A percentile compares a stretch with the other conserved stretches of the same genome.
phyloP scores from a whole-genome alignment of 306 rosid genomes.

The Trifolium pratense region DNA sequence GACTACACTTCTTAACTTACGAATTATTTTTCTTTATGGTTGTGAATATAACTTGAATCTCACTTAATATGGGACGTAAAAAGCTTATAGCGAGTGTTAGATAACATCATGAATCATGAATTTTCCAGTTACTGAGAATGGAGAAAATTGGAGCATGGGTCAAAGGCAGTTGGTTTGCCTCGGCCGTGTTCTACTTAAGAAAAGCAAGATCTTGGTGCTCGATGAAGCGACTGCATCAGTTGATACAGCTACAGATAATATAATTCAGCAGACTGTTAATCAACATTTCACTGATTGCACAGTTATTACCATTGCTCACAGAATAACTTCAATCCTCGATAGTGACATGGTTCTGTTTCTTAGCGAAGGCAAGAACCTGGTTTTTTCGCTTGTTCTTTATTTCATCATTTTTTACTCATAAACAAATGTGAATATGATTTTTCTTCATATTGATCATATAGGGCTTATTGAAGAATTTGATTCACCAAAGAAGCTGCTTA shows the following conservation, averaged over 20 bases:
- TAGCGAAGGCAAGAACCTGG: slow-evolving; percentile 48
- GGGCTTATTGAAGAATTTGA: slow-evolving; percentile 50
- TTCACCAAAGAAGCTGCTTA: slow-evolving; percentile 47
- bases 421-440: slow-evolving; percentile 15
- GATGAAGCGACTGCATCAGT: slow-evolving; percentile 66
- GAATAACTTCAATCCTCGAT: slow-evolving; percentile 74
- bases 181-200: slow-evolving; percentile 77
- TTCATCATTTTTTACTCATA: background rate
- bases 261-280: slow-evolving; percentile 52
- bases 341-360: slow-evolving; percentile 85
- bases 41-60: background rate
- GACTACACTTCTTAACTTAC: background rate
- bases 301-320: slow-evolving; percentile 82
- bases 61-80: background rate
- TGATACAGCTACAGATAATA: slow-evolving; percentile 59
- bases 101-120: background rate
- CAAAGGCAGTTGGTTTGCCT: slow-evolving; percentile 86
- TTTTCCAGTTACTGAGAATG: slow-evolving; percentile 55
- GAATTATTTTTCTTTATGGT: background rate
- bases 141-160: slow-evolving; percentile 71
- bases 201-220: slow-evolving; percentile 66
- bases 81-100: background rate
- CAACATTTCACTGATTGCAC: slow-evolving; percentile 69
- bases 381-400: background rate
- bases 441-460: slow-evolving; percentile 27